Evolutionary conservation across 495 filamentous ascomycete species (phyloP), one percentile per base, ranked within the genome.

Genomic region (Pseudevernia furfuracea): DNA sequence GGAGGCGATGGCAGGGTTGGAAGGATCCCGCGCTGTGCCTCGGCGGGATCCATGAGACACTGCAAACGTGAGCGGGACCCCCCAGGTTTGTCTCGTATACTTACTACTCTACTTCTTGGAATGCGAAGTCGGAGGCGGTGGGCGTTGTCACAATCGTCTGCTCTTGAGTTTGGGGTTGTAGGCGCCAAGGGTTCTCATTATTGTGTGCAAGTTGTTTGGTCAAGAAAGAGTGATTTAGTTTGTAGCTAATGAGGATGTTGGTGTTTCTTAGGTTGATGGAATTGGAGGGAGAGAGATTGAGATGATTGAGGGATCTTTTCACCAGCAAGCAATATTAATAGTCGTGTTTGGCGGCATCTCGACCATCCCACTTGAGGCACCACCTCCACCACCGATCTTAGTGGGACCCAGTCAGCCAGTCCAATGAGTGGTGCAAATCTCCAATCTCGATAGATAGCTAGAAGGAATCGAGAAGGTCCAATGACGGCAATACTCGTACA

Each of bases 91-190:
- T 61, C 12, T 25, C 2, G 11, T 19, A 25, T 44, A 17, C 62
- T 23, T 38, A 64, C 62, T 64, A 4, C 10, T 58, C 36, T 32
- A 36, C 11, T 43, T 8, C 15, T 49, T 44, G 39, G n/a, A 8
- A 62, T 14, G 1, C 21, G 68, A 15, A 71, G 63, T 59, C 65
- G 66, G 48, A 72, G 64, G 53, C 36, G 60, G 67, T 8, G 68
- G 70, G 34, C 43, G 65, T 10, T 71, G 58, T 58, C 65, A 68
- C 49, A 69, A 65, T 60, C 52, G 68, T 52, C 57, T 58, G 34
- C 61, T 64, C 41, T 64, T 64, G 62, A 64, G 62, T 41, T 64
- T 64, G 21, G 41, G 52, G 21, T 64, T 64, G 25, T 64, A 64
- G 37, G 44, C 21, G 19, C 2, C 17, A 1, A 5, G 39, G 15